Evolutionary conservation across 2,329 filamentous ascomycete genomes (phyloP), one percentile per base, ranked within the genome.

Genomic region (Lachnellula occidentalis): DNA sequence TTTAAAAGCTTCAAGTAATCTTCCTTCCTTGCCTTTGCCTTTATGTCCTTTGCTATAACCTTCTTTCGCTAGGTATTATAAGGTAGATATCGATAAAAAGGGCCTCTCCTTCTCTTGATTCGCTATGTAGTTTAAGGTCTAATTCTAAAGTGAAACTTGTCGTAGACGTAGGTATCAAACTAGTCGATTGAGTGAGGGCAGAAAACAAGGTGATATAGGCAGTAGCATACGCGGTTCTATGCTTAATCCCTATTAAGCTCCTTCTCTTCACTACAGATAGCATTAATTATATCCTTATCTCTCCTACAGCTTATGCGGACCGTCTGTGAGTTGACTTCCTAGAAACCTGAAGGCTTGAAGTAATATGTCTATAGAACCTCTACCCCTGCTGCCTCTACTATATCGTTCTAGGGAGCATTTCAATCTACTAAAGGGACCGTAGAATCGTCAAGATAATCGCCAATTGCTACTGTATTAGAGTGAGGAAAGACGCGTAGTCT

Each of bases 201-300:
- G 8, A 9, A 9, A 2, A 27, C 7, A 7, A 27, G 27, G 1
- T 27, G 2, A 2, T 2, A 9, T 2, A 27, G 9, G 27, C 27
- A 27, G 7, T 27, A 9, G 6, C 27, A 2, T 1, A 27, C 27
- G 27, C 27, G 27, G 9, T 27, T 27, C 9, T 3, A 7, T 1
- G 27, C 27, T 27, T 27, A 27, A 9, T 8, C 7, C 6, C n/a
- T 15, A 39, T 49, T 12, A 45, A 31, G 8, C 11, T 49, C 45
- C 21, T 24, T 49, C 46, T 54, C 51, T 24, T 54, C 39, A 7
- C 36, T 17, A 31, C 34, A 53, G 4, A 27, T 17, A 2, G 51
- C 51, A 50, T 54, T 54, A n/a, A 54, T 54, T 19, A 54, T 36
- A 1, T 19, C 51, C 12, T 54, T 47, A 17, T 54, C 45, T 12